Base-by-base conservation (phyloP, 1,284 basidiomycete species). In the Pseudomicrostroma phylloplanum region DNA sequence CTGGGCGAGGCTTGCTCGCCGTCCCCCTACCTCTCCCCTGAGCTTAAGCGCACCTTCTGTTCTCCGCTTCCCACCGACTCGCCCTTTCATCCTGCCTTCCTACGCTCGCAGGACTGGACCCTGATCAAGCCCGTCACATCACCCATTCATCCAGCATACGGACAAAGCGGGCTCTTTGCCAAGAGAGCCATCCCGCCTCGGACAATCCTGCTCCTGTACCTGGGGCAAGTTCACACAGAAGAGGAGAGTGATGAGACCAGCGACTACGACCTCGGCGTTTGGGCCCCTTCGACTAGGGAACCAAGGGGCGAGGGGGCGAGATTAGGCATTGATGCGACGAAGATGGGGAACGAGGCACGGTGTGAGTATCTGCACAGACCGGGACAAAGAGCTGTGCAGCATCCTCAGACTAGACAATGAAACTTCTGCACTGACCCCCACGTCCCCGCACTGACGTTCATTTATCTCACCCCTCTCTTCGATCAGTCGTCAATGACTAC, bases 141-240 rank as follows among this genome's bases (percentile, higher is more conserved):
- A 2, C n/a, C n/a, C 21, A 6, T 19, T 2, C 90, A 92, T 80
- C 91, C 91, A 23, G 89, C 91, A n/a, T 75, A 79, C 60, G 90
- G 90, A 0, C 92, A 96, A 76, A 82, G 80, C 68, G 92, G 92
- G 0, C 83, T 96, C 15, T 93, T 93, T 78, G 87, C 90, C 7
- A 80, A 82, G 23, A 85, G 83, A 63, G 89, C 87, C 73, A 87
- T 93, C 26, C 81, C 84, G 1, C 81, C 85, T 2, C 83, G 84
- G 57, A 84, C 86, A 19, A 85, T 87, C 68, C 85, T 94, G 54
- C 78, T 92, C 7, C 87, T 91, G 61, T 96, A 96, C 74, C 80
- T 89, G 30, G 92, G 92, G 42, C 85, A 91, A 72, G 83, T 93
- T n/a, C 90, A 91, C 71, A 85, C 84, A 68, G 86, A 90, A 70